A percentile compares a stretch with the other conserved stretches of the same genome.
Evolutionary conservation across 2,329 filamentous ascomycete genomes (phyloP).

Genomic region (Cladophialophora bantiana): DNA sequence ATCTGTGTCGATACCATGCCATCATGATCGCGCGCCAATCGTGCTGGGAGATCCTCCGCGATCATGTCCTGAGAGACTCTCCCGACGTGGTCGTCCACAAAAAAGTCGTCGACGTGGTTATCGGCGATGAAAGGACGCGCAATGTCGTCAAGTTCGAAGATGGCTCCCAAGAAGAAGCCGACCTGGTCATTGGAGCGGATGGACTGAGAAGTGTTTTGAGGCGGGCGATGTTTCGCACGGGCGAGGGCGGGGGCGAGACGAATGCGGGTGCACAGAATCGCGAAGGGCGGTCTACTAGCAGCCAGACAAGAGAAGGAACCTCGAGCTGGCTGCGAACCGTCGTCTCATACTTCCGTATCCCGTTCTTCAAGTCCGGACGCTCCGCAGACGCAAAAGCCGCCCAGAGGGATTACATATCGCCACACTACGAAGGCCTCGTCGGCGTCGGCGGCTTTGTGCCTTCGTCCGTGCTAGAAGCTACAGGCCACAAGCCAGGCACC

Average conservation of each 20-base stretch:
- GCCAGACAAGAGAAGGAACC: neutral
- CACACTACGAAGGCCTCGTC: slow-evolving; percentile 52
- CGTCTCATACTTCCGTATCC: slow-evolving; percentile 43
- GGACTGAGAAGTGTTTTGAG: slow-evolving; percentile 50
- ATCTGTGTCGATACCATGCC: slow-evolving; percentile 41
- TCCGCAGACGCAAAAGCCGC: neutral
- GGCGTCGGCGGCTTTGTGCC: slow-evolving; percentile 57
- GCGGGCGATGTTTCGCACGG: slow-evolving; percentile 47
- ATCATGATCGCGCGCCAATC: slow-evolving; percentile 50
- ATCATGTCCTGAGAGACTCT: slow-evolving; percentile 45
- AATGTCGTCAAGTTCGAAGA: slow-evolving; percentile 45
- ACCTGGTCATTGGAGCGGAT: slow-evolving; percentile 54
- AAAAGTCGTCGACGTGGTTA: slow-evolving; percentile 44
- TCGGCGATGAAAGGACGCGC: slow-evolving; percentile 24
- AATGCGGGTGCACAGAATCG: neutral
- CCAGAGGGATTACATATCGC: slow-evolving; percentile 39
- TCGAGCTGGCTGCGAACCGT: slow-evolving; percentile 5
- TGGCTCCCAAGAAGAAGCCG: slow-evolving; percentile 46
- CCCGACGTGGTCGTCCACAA: slow-evolving; percentile 45
- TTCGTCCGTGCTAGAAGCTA: slow-evolving; percentile 44
- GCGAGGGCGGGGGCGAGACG: neutral
- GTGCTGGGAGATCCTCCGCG: slow-evolving; percentile 49
- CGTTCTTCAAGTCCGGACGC: neutral
- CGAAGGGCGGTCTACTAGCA: neutral
- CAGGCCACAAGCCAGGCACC: slow-evolving; percentile 42